phyloP scores from a whole-genome alignment of 768 basidiomycete species.

The Hemileccinum impolitum region DNA sequence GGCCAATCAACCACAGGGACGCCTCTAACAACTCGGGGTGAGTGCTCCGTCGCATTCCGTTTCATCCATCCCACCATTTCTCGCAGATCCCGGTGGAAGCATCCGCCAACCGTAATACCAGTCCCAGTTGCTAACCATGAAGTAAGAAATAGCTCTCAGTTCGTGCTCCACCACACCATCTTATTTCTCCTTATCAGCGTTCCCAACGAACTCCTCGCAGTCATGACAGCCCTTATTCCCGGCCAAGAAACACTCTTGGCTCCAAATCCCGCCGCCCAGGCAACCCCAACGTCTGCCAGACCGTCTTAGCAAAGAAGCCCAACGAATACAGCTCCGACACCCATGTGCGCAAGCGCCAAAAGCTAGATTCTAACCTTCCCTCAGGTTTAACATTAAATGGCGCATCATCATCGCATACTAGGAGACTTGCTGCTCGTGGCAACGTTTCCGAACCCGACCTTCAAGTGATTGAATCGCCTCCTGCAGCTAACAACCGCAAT shows the following conservation, averaged over 20 bases:
- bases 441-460: slow-evolving; percentile 20
- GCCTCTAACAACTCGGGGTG: slow-evolving; percentile 24
- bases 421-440: neutral
- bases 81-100: slow-evolving; percentile 15
- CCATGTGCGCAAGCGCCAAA: slow-evolving; percentile 24
- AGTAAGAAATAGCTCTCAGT: slow-evolving; percentile 13
- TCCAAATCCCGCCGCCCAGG: neutral
- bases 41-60: slow-evolving; percentile 7
- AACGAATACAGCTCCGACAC: neutral
- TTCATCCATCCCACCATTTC: slow-evolving; percentile 4
- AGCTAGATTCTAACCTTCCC: slow-evolving; percentile 5
- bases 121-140: slow-evolving; percentile 8
- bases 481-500: neutral
- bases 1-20: slow-evolving; percentile 27
- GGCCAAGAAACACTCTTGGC: neutral
- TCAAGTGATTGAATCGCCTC: slow-evolving; percentile 14
- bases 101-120: slow-evolving; percentile 21
- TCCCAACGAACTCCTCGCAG: neutral
- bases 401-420: slow-evolving; percentile 2
- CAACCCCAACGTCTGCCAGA: slow-evolving; percentile 24
- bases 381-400: neutral
- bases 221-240: slow-evolving; percentile 17
- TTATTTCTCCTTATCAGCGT: slow-evolving; percentile 11
- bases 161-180: neutral
- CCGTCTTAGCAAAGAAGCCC: slow-evolving; percentile 15